Evolutionary conservation across 148 eudicot species (phyloP).

Genomic region (Simmondsia chinensis): DNA sequence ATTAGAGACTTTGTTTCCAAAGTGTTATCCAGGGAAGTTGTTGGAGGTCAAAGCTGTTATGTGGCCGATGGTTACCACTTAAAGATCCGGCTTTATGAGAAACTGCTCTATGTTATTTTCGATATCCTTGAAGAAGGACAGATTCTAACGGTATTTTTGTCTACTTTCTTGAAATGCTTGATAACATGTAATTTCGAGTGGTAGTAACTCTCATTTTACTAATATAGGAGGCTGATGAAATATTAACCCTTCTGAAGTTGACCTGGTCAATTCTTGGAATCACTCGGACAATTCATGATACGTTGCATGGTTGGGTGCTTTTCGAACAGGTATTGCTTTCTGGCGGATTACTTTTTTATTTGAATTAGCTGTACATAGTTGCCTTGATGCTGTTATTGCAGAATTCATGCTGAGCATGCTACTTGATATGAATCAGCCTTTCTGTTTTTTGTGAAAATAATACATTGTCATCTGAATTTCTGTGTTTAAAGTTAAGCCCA

Average conservation of each 20-base stretch:
- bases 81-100: conserved; percentile 70
- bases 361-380: too few relatives aligned
- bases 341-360: background rate
- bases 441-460: too few relatives aligned
- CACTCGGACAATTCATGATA: conserved; percentile 58
- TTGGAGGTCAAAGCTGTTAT: conserved; percentile 36
- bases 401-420: too few relatives aligned
- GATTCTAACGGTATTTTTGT: conserved; percentile 40
- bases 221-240: conserved; percentile 63
- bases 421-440: too few relatives aligned
- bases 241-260: conserved; percentile 55
- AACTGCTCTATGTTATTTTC: conserved; percentile 58
- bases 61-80: conserved; percentile 60
- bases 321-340: conserved; percentile 65
- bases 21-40: conserved; percentile 29
- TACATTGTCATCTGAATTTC: too few relatives aligned
- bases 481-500: too few relatives aligned
- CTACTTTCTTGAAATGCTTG: too few relatives aligned
- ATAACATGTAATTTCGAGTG: too few relatives aligned
- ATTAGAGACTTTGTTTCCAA: conserved; percentile 38
- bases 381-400: too few relatives aligned
- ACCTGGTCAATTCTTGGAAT: conserved; percentile 86
- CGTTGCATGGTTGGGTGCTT: conserved; percentile 79
- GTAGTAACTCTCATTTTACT: background rate
- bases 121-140: conserved; percentile 88